Percentiles rank a stretch among this genome's conserved stretches.
Conservation (phyloP, 371 early-diverging fungal genomes). For the Nematocida sp. region DNA sequence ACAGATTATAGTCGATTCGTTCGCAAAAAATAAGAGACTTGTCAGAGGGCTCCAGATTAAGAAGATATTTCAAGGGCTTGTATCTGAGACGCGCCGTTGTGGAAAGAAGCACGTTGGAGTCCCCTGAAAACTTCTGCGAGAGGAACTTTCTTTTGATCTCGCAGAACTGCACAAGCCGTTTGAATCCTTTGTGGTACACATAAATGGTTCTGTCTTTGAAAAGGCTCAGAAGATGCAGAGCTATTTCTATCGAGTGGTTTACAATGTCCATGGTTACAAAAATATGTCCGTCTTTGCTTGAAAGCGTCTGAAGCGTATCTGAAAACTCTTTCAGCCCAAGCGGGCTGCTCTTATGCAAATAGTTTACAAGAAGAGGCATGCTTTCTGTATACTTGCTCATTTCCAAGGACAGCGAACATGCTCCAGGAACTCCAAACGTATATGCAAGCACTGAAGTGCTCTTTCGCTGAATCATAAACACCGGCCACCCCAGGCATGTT, state of each 20-base stretch:
- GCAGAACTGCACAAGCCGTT: constrained; percentile 22
- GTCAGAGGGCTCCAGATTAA: neutral
- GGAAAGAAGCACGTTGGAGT: too few species aligned
- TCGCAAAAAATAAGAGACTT: constrained; percentile 36
- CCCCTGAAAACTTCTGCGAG: neutral
- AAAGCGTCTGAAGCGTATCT: neutral
- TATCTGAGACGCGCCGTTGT: too few species aligned
- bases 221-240: constrained; percentile 46
- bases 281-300: neutral
- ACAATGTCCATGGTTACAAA: constrained; percentile 35
- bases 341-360: neutral
- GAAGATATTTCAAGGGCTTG: too few species aligned
- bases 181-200: constrained; percentile 26
- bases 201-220: neutral
- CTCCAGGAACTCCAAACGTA: constrained; percentile 22
- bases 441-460: constrained; percentile 13
- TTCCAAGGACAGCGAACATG: constrained; percentile 11
- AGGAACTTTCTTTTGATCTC: constrained; percentile 30
- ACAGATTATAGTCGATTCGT: neutral
- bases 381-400: neutral
- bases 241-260: constrained; percentile 29
- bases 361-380: constrained; percentile 3
- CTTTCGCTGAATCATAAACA: constrained; percentile 9
- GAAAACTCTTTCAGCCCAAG: neutral
- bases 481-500: constrained; percentile 51